Conservation (phyloP, 192 early-diverging fungal genomes). For the Backusella circina region DNA sequence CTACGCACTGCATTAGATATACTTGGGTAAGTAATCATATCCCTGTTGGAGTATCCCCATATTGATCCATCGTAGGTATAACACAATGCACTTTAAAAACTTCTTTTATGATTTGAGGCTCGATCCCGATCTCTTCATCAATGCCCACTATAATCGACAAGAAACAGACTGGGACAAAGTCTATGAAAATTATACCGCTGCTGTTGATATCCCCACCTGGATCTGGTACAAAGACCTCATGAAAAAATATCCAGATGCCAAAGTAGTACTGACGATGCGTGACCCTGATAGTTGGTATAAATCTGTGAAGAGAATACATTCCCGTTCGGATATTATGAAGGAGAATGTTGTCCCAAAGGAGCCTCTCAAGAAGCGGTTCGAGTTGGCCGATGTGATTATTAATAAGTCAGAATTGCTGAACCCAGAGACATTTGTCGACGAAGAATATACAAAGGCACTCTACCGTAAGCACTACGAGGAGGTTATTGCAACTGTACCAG, state of each 20-base stretch:
- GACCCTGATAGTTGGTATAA: slow-evolving; percentile 20
- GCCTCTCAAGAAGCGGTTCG: background rate
- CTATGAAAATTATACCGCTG: slow-evolving; percentile 10
- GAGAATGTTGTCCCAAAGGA: background rate
- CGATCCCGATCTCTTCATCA: background rate
- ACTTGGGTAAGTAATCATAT: slow-evolving; percentile 9
- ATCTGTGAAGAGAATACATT: background rate
- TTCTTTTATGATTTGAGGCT: background rate
- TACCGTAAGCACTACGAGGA: background rate
- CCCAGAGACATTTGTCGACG: background rate
- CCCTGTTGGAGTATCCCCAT: too few species aligned
- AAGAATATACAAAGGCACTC: background rate
- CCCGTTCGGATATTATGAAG: background rate
- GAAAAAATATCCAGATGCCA: slow-evolving; percentile 19
- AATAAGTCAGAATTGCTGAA: background rate
- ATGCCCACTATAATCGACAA: background rate
- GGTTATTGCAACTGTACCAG: background rate
- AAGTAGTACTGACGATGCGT: slow-evolving; percentile 16
- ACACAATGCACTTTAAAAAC: slow-evolving; percentile 12
- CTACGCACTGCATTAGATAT: slow-evolving; percentile 15
- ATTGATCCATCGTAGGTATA: slow-evolving; percentile 16
- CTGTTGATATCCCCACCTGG: slow-evolving; percentile 13
- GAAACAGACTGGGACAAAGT: slow-evolving; percentile 13
- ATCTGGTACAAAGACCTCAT: slow-evolving; percentile 17
- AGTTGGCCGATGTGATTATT: background rate